Base-by-base conservation (phyloP, 768 basidiomycete species). In the Pleurotus pulmonarius region DNA sequence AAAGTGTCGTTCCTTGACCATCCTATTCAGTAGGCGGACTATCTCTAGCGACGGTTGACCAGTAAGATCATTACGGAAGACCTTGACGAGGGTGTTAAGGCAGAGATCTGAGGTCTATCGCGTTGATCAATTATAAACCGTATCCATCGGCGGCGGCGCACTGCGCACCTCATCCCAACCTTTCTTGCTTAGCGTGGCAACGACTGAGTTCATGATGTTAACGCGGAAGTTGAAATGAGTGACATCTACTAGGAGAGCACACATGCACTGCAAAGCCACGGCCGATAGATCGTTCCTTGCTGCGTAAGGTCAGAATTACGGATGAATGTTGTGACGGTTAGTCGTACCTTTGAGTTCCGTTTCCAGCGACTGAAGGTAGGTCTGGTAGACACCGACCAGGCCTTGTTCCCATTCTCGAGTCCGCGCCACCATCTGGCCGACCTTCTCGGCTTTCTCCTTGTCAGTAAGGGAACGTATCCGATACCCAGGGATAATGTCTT, bases 381-480 rank as follows among this genome's bases (percentile, higher is more conserved):
- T 76, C 72, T 97, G 94, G 70, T 99, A 99, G 20, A 87, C 83
- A 54, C 78, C 71, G 34, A 98, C 88, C 55, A 99, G 77, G 22
- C 95, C 91, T 69, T 98, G 94, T 67, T 99, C 97, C 83, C 89
- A 98, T 65, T 98, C 97, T 60, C 97, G 83, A 61, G 90, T 88
- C 22, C 85, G 82, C 15, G 87, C 79, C 6, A 99, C 94, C 76
- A 92, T 86, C 71, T 98, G 96, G 69, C 92, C 85, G 61, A 97
- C 93, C 73, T 96, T 97, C 70, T 94, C 93, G 3, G 85, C 76
- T 70, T 90, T 92, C 71, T 99, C 97, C 61, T 83, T 83, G 49
- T 94, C 96, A 5, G 93, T 94, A 44, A 98, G 77, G 15, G 86
- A 73, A 53, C 97, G 92, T 68, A 99, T 96, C 58, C 94, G 88